These are phyloP conservation scores for Chaetothyriales sp. DNA, from an alignment of 2,329 filamentous ascomycete species.

Conservation along the genomic window DNA sequence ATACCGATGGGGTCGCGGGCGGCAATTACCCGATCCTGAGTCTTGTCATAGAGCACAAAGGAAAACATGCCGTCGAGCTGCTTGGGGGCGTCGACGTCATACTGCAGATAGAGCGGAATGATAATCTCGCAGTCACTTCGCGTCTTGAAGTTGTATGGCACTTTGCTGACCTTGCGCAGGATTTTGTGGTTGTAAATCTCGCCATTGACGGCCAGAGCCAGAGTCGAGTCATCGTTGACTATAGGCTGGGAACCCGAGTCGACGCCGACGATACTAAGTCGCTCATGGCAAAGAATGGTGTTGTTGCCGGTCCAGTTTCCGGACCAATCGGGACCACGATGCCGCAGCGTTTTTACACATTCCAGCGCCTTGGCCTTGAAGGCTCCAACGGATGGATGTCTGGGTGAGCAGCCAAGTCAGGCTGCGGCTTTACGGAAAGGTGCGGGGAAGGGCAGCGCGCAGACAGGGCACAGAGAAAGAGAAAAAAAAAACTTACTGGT, in stretches of 20 bases:
- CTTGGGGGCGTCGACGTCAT: conserved; percentile 83
- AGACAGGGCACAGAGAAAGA: background rate
- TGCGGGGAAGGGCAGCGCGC: conserved; percentile 5
- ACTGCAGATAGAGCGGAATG: conserved; percentile 89
- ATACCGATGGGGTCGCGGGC: conserved; percentile 94
- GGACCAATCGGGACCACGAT: conserved; percentile 97
- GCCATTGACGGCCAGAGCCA: conserved; percentile 93
- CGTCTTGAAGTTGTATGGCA: conserved; percentile 90
- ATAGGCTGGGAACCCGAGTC: conserved; percentile 92
- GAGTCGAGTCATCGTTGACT: conserved; percentile 73
- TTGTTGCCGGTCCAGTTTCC: conserved; percentile 80
- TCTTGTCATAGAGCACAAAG: conserved; percentile 95
- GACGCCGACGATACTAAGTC: conserved; percentile 92
- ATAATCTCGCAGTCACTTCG: conserved; percentile 98
- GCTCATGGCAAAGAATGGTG: conserved; percentile 95
- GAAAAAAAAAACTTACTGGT: conserved; percentile 47
- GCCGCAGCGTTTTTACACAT: conserved; percentile 54
- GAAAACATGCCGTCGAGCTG: conserved; percentile 99
- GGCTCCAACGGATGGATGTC: conserved; percentile 20
- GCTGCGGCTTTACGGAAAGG: background rate
- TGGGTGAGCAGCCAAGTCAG: conserved; percentile 3
- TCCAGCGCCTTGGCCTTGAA: conserved; percentile 23
- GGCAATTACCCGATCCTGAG: conserved; percentile 77
- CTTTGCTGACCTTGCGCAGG: conserved; percentile 72
- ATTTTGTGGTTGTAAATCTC: conserved; percentile 99